Evolutionary conservation across 306 rosid species (phyloP).

Genomic region (cucumber (Cucumis sativus)): Cucumber_9930_V3 NC_026655.2:1193001-1193500

Average conservation of each 20-base stretch:
- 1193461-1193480: slow-evolving; percentile 79
- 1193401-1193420: slow-evolving; percentile 40
- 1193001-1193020: background rate
- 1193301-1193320: background rate
- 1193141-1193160: background rate
- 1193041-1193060: background rate
- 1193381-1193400: background rate
- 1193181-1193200: background rate
- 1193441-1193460: slow-evolving; percentile 94
- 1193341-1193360: background rate
- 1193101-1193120: background rate
- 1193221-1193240: background rate
- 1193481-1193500: slow-evolving; percentile 85
- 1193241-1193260: background rate
- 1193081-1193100: background rate
- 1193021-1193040: background rate
- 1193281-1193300: background rate
- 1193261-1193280: background rate
- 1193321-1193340: background rate
- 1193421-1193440: slow-evolving; percentile 73
- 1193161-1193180: background rate
- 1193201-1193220: background rate
- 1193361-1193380: background rate
- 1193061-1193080: background rate
- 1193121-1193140: background rate